Percentiles rank a stretch among this genome's conserved stretches.
Evolutionary conservation across 768 basidiomycete genomes (phyloP).

Genomic region (Phanerochaete sordida): DNA sequence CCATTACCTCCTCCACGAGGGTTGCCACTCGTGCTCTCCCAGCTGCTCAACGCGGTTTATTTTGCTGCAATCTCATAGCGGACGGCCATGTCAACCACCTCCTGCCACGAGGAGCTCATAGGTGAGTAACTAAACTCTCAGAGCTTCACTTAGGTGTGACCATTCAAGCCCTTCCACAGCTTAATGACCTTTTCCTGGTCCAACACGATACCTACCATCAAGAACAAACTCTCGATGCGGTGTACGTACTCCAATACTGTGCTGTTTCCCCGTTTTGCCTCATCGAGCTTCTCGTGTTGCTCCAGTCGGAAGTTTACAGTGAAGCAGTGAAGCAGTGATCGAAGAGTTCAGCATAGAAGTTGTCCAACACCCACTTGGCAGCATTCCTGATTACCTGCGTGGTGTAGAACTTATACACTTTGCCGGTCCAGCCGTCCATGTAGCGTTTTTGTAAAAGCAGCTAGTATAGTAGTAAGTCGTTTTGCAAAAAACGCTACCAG

Average conservation of each 20-base stretch:
- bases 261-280: slow-evolving; percentile 22
- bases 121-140: slow-evolving; percentile 29
- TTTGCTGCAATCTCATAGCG: slow-evolving; percentile 27
- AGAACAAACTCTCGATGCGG: slow-evolving; percentile 30
- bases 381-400: slow-evolving; percentile 16
- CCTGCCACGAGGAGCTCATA: slow-evolving; percentile 21
- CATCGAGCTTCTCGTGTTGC: slow-evolving; percentile 24
- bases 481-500: no score
- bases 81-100: slow-evolving; percentile 27
- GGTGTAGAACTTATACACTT: slow-evolving; percentile 27
- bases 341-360: slow-evolving; percentile 18
- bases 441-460: no score
- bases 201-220: slow-evolving; percentile 28
- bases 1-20: no score
- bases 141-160: slow-evolving; percentile 25
- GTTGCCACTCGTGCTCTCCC: no score
- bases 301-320: slow-evolving; percentile 19
- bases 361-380: slow-evolving; percentile 12
- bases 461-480: no score
- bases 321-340: slow-evolving; percentile 18
- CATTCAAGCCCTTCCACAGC: slow-evolving; percentile 33
- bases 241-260: slow-evolving; percentile 30
- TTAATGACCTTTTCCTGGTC: slow-evolving; percentile 27
- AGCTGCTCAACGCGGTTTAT: no score
- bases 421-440: no score